Evolutionary conservation across 768 basidiomycete species (phyloP), one percentile per base, ranked within the genome.

Genomic region (Boletus coccyginus): DNA sequence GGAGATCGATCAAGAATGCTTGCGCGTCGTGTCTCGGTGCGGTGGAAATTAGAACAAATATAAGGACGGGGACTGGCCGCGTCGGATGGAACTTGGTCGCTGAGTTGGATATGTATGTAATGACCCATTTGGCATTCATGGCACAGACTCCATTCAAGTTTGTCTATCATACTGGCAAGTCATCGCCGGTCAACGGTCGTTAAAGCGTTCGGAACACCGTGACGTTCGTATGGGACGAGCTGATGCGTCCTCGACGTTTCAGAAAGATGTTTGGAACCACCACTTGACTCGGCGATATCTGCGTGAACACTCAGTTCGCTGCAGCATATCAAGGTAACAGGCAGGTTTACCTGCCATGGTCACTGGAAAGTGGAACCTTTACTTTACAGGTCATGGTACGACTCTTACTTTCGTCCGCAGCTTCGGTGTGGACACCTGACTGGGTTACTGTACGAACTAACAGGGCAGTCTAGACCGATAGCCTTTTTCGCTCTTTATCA

Each of bases 41-140:
- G 11, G 46, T 55, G 21, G 19, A 24, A 19, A 49, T 49, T 39
- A 53, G 19, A 33, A 17, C 32, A 19, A 41, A 29, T 21, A 21
- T 32, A 16, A 50, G 32, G 31, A 12, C 31, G 36, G 45, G 33
- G 33, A 40, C 50, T 21, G 6, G 13, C 24, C 8, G 9, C 3
- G 17, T 32, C 64, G 65, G 62, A 55, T 57, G 64, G 65, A 66
- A 24, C 62, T 66, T 51, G 53, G n/a, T 17, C 39, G 12, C 41
- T 9, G 21, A 42, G 41, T 19, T 2, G 38, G 1, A 17, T 39
- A 39, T 39, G 38, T 39, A 39, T 39, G 38, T 39, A 39, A 39
- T 35, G 27, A 27, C 27, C 27, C 27, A 27, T 27, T 27, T 27
- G 27, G 27, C 27, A 27, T 27, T 27, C 6, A 21, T 21, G 27